Conservation (phyloP, 2,329 filamentous ascomycete species). For the Septoria linicola region DNA sequence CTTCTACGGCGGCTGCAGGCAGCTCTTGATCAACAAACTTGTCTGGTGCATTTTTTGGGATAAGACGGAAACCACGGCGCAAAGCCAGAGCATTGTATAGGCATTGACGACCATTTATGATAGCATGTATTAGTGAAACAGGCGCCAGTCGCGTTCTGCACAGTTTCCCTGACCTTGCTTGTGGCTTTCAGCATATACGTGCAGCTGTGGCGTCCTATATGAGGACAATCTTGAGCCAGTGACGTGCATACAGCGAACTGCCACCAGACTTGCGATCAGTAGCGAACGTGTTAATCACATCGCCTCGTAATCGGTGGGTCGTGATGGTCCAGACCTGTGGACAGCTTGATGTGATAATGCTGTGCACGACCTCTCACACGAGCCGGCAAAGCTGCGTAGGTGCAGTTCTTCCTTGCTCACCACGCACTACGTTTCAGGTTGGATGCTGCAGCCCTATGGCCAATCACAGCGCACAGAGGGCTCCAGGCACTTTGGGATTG, state of each 20-base stretch:
- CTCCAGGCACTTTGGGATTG: conserved; percentile 5
- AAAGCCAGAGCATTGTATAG: conserved; percentile 9
- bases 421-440: conserved; percentile 11
- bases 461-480: conserved; percentile 7
- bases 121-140: background rate
- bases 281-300: no score
- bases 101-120: conserved; percentile 4
- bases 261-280: no score
- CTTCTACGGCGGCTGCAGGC: conserved; percentile 6
- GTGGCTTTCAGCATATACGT: no score
- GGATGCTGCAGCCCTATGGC: conserved; percentile 7
- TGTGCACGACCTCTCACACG: conserved; percentile 15
- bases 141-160: background rate
- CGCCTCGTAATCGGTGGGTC: no score
- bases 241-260: no score
- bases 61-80: conserved; percentile 6
- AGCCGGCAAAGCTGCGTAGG: conserved; percentile 6
- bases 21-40: conserved; percentile 8
- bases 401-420: conserved; percentile 13
- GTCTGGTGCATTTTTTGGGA: background rate
- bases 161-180: no score
- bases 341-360: background rate
- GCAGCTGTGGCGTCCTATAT: no score
- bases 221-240: no score
- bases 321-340: no score